Evolutionary conservation across 495 filamentous ascomycete species (phyloP), one percentile per base, ranked within the genome.

Genomic region (Platismatia glauca): DNA sequence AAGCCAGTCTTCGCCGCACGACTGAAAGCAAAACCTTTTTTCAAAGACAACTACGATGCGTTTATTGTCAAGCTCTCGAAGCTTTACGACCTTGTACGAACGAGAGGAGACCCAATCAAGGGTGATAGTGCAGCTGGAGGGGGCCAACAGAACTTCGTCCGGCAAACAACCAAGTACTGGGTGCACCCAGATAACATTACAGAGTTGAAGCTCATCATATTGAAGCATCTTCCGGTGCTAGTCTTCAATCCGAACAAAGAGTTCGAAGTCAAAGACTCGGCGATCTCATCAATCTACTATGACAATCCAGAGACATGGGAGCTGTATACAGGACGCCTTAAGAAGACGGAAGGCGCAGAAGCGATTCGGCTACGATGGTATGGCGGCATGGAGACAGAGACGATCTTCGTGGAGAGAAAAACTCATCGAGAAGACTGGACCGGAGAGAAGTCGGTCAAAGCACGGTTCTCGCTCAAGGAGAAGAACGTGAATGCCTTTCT

Each of bases 401-500:
- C 90, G 46, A 92, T 97, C 43, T 99, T 97, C 71, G 89, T 99
- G 55, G 94, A 99, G 79, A 82, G 94, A 41, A 99, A 99, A 76
- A 97, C 94, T 9, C 94, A 99, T 76, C 87, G 94, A 15, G 94
- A 99, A 73, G 94, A 99, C 73, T 99, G 94, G 94, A 99, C 94
- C 0, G 94, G 94, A 20, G 94, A 97, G 72, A 97, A 97, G 75
- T 96, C 91, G 0, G 94, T 99, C 71, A 99, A 99, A 73, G 94
- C 95, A 9, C 87, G 94, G 44, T 97, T 99, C 71, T 79, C 87
- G 16, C 76, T 92, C 57, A 99, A 99, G 78, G 94, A 97, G 78
- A 99, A 97, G 79, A 86, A 96, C 62, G 87, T 99, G 62, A 97
- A 97, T 72, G 83, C 89, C 20, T 99, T 89, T 66, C 71, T 97